These are phyloP conservation scores for Thymus mandschuricus DNA, from an alignment of 257 asterid genomes.

Conservation along the genomic window DNA sequence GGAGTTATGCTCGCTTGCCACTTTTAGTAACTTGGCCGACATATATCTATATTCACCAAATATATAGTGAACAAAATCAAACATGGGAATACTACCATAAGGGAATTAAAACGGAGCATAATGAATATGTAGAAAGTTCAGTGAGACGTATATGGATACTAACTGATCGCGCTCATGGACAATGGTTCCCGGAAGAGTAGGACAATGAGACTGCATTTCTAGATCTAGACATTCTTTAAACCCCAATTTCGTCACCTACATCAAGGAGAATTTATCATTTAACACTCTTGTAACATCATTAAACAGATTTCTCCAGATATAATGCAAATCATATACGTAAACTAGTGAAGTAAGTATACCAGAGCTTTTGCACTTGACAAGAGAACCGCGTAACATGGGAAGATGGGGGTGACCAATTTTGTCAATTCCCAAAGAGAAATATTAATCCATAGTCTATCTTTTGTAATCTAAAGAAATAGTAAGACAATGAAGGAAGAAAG, in stretches of 20 bases:
- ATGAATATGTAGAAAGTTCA: not conserved
- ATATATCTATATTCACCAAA: slow-evolving; percentile 56
- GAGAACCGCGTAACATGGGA: not conserved
- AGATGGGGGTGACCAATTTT: slow-evolving; percentile 18
- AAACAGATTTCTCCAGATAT: not conserved
- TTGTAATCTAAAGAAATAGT: slow-evolving; percentile 52
- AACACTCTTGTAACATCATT: slow-evolving; percentile 16
- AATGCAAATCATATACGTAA: not conserved
- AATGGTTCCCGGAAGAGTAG: slow-evolving; percentile 82
- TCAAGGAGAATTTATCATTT: slow-evolving; percentile 27
- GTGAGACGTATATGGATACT: slow-evolving; percentile 28
- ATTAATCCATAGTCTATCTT: slow-evolving; percentile 76
- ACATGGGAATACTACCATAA: not conserved
- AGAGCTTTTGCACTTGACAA: not conserved
- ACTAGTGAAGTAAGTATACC: not conserved
- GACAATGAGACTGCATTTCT: slow-evolving; percentile 71
- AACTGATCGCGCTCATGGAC: slow-evolving; percentile 92
- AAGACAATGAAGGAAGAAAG: no score
- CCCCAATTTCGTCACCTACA: slow-evolving; percentile 89
- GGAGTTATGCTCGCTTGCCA: slow-evolving; percentile 72
- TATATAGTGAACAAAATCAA: not conserved
- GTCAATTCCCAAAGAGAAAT: slow-evolving; percentile 94
- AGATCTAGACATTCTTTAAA: slow-evolving; percentile 76
- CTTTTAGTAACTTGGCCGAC: slow-evolving; percentile 66
- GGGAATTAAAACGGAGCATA: no score